Evolutionary conservation across 495 filamentous ascomycete species (phyloP), one percentile per base, ranked within the genome.

Genomic region (Lepidopterella palustris): DNA sequence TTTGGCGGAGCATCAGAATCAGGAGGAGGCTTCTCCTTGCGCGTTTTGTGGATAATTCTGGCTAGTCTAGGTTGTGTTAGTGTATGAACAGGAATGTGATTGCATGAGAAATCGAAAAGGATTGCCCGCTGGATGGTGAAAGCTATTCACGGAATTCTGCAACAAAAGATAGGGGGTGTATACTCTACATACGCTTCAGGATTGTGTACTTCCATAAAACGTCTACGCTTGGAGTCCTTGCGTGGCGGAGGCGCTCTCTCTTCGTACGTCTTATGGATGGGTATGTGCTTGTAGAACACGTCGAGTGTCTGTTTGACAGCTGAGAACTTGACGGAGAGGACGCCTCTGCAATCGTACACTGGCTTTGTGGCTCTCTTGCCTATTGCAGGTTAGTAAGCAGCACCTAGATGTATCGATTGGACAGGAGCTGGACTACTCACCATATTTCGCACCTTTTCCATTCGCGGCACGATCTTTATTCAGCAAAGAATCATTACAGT

Each of bases 401-500:
- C 29, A 39, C 52, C 11, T 45, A 13, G 13, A 13, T 23, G 18
- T 42, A 11, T 42, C 35, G 3, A 42, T 42, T 42, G 10, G 35
- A 13, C 35, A 11, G 35, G 15, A 20, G 42, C 4, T 20, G 21
- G 6, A 45, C 11, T 2, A 57, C 29, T 8, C 49, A 57, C 66
- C 66, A 11, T 59, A 45, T 31, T 62, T 67, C 4, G 53, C 48
- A 11, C 57, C 61, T 32, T 70, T 70, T 1, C 65, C 65, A 40
- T 70, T 70, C 6, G 64, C 65, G 13, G 60, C 65, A 27, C 67
- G 64, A 39, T 67, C 67, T 40, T 70, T 70, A 42, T 70, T 70
- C 45, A 70, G 52, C 28, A 70, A 32, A n/a, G 65, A 67, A 61
- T 70, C 67, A 42, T 70, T 70, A 52, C 67, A 70, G 48, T 67